Evolutionary conservation across 805 yeast species (phyloP).

Genomic region (Candida schatavii): DNA sequence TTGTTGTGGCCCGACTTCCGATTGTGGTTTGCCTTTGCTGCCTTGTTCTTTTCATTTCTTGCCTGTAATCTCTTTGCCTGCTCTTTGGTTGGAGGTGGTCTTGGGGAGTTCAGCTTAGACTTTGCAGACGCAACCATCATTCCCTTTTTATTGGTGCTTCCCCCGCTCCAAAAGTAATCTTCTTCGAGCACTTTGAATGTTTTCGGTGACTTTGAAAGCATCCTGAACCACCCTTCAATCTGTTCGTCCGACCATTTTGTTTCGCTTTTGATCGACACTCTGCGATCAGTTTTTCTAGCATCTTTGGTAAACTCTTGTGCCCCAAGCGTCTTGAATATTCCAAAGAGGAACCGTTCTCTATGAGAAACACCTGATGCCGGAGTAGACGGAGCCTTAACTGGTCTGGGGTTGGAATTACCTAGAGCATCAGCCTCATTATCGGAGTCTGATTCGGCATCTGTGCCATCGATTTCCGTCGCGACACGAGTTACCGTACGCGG

Average conservation of each 20-base stretch:
- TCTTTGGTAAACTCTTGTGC: conserved; percentile 40
- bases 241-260: conserved; percentile 85
- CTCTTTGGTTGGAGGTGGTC: conserved; percentile 3
- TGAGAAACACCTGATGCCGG: background rate
- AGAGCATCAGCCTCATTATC: conserved; percentile 4
- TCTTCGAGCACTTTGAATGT: conserved; percentile 63
- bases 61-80: conserved; percentile 34
- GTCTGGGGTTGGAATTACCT: background rate
- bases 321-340: conserved; percentile 46
- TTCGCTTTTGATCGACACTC: conserved; percentile 46
- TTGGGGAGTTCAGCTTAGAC: background rate
- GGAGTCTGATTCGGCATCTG: conserved; percentile 29
- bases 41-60: conserved; percentile 54
- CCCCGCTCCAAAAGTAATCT: conserved; percentile 38
- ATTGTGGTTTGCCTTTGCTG: conserved; percentile 60
- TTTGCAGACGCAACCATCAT: background rate
- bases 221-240: conserved; percentile 89
- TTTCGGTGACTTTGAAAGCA: conserved; percentile 64
- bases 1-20: conserved; percentile 61
- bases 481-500: conserved; percentile 11
- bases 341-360: conserved; percentile 43
- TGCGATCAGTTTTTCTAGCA: conserved; percentile 44
- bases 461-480: too few relatives aligned
- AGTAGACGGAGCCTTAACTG: background rate
- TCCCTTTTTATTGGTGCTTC: conserved; percentile 7